phyloP scores from a whole-genome alignment of 2,329 filamentous ascomycete genomes.

The Fusarium sp. region DNA sequence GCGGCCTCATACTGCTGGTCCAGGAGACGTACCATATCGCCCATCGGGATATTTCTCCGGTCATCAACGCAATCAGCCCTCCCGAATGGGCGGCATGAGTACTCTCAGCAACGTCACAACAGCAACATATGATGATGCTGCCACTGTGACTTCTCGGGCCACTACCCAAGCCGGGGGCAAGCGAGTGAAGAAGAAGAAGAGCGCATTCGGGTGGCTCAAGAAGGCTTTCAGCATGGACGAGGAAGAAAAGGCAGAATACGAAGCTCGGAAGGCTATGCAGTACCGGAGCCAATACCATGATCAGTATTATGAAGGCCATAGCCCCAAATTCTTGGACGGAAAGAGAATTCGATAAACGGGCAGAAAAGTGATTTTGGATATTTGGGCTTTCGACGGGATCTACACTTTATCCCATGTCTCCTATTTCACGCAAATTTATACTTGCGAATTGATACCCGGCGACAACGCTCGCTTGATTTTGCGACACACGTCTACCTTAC shows the following conservation, averaged over 20 bases:
- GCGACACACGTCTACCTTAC: constrained; percentile 21
- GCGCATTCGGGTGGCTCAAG: constrained; percentile 76
- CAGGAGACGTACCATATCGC: constrained; percentile 46
- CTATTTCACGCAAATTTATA: constrained; percentile 32
- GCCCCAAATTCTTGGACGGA: constrained; percentile 69
- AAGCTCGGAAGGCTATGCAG: constrained; percentile 65
- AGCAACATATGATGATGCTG: constrained; percentile 58
- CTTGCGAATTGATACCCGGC: constrained; percentile 49
- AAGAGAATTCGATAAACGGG: constrained; percentile 58
- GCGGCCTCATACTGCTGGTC: constrained; percentile 66
- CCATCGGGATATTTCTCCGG: constrained; percentile 53
- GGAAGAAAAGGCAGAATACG: constrained; percentile 71
- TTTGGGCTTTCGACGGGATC: constrained; percentile 5
- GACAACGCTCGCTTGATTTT: constrained; percentile 40
- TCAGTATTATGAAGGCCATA: constrained; percentile 64
- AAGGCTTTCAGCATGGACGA: constrained; percentile 76
- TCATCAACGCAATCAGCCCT: constrained; percentile 64
- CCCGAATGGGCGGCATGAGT: constrained; percentile 67
- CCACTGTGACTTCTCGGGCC: constrained; percentile 47
- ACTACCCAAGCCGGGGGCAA: constrained; percentile 52
- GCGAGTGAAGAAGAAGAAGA: constrained; percentile 74
- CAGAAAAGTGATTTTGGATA: constrained; percentile 15
- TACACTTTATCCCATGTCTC: constrained; percentile 12
- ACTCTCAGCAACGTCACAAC: constrained; percentile 68
- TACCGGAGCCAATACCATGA: constrained; percentile 58